Percentiles rank a stretch among this genome's conserved stretches.
These are phyloP conservation scores for Castanea crenata DNA, from an alignment of 306 rosid species.

Conservation along the genomic window DNA sequence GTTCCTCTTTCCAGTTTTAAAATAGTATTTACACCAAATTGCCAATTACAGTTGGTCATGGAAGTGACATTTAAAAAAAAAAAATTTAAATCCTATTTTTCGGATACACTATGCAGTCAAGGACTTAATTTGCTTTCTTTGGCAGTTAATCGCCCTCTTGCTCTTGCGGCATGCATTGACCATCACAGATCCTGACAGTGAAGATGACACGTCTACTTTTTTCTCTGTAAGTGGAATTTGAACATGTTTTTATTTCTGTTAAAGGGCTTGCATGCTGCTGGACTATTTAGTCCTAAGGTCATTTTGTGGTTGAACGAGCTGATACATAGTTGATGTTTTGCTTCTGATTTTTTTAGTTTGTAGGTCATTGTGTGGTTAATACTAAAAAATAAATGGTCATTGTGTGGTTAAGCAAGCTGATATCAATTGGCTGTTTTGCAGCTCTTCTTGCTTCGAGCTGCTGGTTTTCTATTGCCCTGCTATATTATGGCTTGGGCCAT, in stretches of 20 bases:
- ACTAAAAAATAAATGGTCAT: not conserved
- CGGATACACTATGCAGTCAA: constrained; percentile 4
- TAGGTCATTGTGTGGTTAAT: not conserved
- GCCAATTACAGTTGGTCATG: not conserved
- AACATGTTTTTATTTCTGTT: not conserved
- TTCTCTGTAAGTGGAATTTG: constrained; percentile 60
- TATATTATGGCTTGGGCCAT: constrained; percentile 99
- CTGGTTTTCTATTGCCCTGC: constrained; percentile 97
- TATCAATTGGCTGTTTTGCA: constrained; percentile 22
- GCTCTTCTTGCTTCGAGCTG: constrained; percentile 84
- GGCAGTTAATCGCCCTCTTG: constrained; percentile 88
- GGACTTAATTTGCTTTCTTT: constrained; percentile 17
- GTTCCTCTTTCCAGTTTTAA: not conserved
- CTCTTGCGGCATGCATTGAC: constrained; percentile 83
- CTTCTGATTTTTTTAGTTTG: constrained; percentile 18
- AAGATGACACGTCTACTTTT: constrained; percentile 66
- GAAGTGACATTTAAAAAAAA: not conserved
- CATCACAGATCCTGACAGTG: constrained; percentile 62
- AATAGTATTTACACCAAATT: not conserved
- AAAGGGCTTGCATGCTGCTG: not conserved
- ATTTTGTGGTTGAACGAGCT: constrained; percentile 2
- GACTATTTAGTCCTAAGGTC: not conserved
- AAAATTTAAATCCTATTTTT: not conserved
- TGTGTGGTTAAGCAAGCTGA: constrained; percentile 11
- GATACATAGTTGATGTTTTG: constrained; percentile 18